Base-by-base conservation (phyloP, 2,329 filamentous ascomycete genomes). In the Aspergillus puulaauensis region DNA sequence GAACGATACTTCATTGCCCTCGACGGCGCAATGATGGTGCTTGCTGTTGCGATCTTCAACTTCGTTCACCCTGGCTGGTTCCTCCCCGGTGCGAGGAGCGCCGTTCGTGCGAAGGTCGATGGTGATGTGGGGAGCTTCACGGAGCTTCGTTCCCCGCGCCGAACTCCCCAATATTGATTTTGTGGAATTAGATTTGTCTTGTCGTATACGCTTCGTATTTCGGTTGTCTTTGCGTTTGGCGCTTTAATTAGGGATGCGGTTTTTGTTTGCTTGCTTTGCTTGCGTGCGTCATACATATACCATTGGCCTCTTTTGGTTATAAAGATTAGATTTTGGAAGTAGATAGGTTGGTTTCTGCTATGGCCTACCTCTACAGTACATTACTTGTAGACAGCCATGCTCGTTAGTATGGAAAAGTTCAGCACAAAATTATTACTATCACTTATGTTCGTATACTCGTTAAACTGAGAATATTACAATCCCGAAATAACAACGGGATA, bases 1-100 rank as follows among this genome's bases (percentile, higher is more conserved):
- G 75, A 83, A 64, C 65, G 66, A 9, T 83, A 77, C 57, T 82
- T 83, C 58, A 75, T 82, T 58, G 79, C 72, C 5, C 69, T 83
- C 2, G 81, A 83, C 60, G 80, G 77, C 2, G 72, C 73, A 3
- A 76, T 80, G 66, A 83, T 83, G 76, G 70, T 78, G 11, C 54
- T 77, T 52, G 76, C 79, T 5, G 78, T 81, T n/a, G 67, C 39
- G 0, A 64, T 80, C 9, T 80, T 81, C 58, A 75, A 79, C 47
- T 41, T 78, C 11, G 59, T 80, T 15, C 79, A 82, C 50, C 80
- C 79, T 2, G 75, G 71, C 3, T 75, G 72, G 69, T 60, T 76
- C 46, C 64, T 77, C 58, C 73, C 74, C 1, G 62, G 24, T 5
- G 63, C 66, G 44, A 15, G 48, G 9, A 56, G 59, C 47, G 31